A percentile compares a stretch with the other conserved stretches of the same genome.
phyloP scores from a whole-genome alignment of 768 basidiomycete species.

The Xanthoconium stramineum region DNA sequence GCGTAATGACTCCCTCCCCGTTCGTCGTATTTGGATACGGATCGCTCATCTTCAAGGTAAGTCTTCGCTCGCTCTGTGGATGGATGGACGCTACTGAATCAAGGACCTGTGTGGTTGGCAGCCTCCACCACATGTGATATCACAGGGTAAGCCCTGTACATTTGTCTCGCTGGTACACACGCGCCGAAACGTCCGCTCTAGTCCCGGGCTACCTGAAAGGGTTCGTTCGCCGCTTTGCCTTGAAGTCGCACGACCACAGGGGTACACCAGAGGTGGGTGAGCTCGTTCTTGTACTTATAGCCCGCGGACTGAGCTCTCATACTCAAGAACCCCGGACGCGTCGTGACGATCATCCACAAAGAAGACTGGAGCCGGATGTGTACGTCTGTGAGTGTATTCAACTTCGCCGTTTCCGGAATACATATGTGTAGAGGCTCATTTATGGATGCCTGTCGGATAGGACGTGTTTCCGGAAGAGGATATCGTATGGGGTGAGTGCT shows the following conservation, averaged over 20 bases:
- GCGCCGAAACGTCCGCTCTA: slow-evolving; percentile 21
- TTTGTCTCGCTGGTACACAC: not conserved
- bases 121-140: slow-evolving; percentile 80
- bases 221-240: slow-evolving; percentile 87
- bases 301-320: too few species aligned
- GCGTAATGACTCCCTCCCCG: slow-evolving; percentile 21
- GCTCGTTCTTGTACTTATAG: too few species aligned
- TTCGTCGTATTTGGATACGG: slow-evolving; percentile 92
- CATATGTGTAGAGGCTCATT: not conserved
- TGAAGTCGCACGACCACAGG: slow-evolving; percentile 89
- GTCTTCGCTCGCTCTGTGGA: not conserved
- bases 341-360: slow-evolving; percentile 86
- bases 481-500: slow-evolving; percentile 60
- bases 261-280: slow-evolving; percentile 74
- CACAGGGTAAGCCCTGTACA: slow-evolving; percentile 47
- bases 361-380: slow-evolving; percentile 84
- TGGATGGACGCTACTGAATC: too few species aligned
- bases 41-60: slow-evolving; percentile 84
- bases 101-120: slow-evolving; percentile 26
- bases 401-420: not conserved
- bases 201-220: slow-evolving; percentile 86
- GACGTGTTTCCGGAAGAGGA: slow-evolving; percentile 33
- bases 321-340: slow-evolving; percentile 83
- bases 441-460: slow-evolving; percentile 7
- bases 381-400: slow-evolving; percentile 47